Base-by-base conservation (phyloP, 2,329 filamentous ascomycete species). In the Colletotrichum sublineola region DNA sequence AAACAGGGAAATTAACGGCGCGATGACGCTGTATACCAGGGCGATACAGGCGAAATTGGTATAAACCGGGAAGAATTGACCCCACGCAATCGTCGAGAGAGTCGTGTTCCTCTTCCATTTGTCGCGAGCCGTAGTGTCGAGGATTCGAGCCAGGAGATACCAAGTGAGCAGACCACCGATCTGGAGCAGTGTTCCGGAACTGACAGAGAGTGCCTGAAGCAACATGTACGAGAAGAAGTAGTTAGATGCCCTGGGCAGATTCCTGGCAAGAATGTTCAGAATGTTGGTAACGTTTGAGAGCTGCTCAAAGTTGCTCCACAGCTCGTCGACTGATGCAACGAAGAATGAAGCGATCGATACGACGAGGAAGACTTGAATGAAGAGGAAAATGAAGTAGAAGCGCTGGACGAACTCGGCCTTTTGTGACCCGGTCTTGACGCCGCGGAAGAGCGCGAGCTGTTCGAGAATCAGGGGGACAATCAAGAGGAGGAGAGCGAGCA, bases 151-250 rank as follows among this genome's bases (percentile, higher is more conserved):
- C 57, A 97, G 81, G 31, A 98, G 78, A 77, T 95, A 97, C 91
- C 95, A 97, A 75, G 92, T 86, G 57, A 95, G 79, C 4, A 99
- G 87, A 4, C 91, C 89, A n/a, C 90, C 90, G 33, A 97, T 89
- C 78, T 98, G 96, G 15, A 98, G 85, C 5, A 98, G 85, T 1
- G 94, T 96, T 80, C 93, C 95, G 1, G 96, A 96, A 80, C 95
- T 97, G 74, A 94, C 95, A 74, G 94, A 95, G 77, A 98, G 87
- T 0, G 95, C 94, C 78, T 98, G 96, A 12, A 99, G 91, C 79
- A 98, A 92, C 91, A 99, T 95, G 87, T 99, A 99, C 1, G 94
- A 96, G 86, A 98, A 98, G 85, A 98, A 99, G 82, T 98, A 99
- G 79, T 98, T 97, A 76, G 94, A 93, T 0, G 95, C 92, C 76